Conservation (phyloP, 179 eudicot genomes). For the Beta corolliflora region DNA sequence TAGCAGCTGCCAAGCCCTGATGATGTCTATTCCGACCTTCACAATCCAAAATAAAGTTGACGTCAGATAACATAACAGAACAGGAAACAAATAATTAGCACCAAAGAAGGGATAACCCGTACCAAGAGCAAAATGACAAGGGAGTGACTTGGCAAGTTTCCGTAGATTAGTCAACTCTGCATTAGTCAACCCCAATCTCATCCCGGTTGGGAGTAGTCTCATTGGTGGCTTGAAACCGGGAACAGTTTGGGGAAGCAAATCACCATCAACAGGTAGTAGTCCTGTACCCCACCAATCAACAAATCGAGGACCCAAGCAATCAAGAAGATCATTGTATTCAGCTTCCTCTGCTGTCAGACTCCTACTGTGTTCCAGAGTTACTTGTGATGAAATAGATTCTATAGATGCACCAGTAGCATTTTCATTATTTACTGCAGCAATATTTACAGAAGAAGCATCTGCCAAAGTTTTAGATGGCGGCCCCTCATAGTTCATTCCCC, state of each 20-base stretch:
- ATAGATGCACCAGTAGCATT: conserved; percentile 30
- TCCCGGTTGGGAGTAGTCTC: conserved; percentile 90
- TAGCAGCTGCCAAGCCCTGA: conserved; percentile 93
- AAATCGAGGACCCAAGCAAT: conserved; percentile 95
- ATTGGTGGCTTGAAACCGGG: conserved; percentile 84
- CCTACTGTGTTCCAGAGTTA: conserved; percentile 28
- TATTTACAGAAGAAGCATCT: conserved; percentile 50
- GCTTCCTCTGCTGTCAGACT: conserved; percentile 76
- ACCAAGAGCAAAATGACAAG: conserved; percentile 99
- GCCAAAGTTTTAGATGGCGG: conserved; percentile 56
- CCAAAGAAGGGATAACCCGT: conserved; percentile 22
- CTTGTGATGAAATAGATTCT: conserved; percentile 30
- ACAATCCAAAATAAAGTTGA: conserved; percentile 20
- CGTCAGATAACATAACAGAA: conserved; percentile 15
- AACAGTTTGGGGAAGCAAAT: conserved; percentile 82
- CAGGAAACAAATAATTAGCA: conserved; percentile 14
- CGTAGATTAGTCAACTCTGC: conserved; percentile 81
- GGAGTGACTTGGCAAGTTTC: conserved; percentile 88
- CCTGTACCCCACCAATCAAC: conserved; percentile 99
- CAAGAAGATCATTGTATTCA: conserved; percentile 67
- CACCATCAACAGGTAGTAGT: conserved; percentile 93
- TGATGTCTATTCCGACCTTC: conserved; percentile 97
- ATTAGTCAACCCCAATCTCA: conserved; percentile 77
- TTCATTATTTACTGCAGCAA: conserved; percentile 20
- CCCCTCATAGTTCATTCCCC: conserved; percentile 82